Base-by-base conservation (phyloP, 176 grass and related monocot genomes). In the Secale cereale region DNA sequence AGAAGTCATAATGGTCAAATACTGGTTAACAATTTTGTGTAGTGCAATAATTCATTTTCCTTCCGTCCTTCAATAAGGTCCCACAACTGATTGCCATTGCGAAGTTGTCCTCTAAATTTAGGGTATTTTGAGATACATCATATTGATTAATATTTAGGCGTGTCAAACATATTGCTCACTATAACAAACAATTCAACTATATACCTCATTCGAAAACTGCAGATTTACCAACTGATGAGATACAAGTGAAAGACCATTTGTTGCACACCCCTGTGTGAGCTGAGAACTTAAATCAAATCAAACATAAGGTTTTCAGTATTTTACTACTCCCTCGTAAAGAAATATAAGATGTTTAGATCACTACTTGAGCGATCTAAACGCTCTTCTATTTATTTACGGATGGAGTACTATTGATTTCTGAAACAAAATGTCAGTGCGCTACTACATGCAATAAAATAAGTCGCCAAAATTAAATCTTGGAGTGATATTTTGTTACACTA, bases 11-110 rank as follows among this genome's bases (percentile, higher is more conserved):
- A 78, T 31, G 76, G 64, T 57, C 17, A 63, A 67, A 86, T 22
- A 95, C 96, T 91, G 81, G 96, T 98, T 77, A 98, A 90, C 83
- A 98, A 89, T 91, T 98, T 91, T 17, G 93, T 98, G 82, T 98
- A 98, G 56, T 92, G 92, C 68, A 98, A 84, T 74, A 95, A 86
- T 59, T 94, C 78, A 78, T 98, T 98, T 82, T 85, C 88, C 29
- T 77, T 82, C 36, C 94, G 89, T 20, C 93, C 96, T 89, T 94
- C 91, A 79, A 95, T 91, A 65, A 95, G 90, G 82, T 94, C 89
- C 88, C 89, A 94, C 19, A 98, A 81, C 74, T 98, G 80, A 80
- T 78, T 82, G 60, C 89, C 93, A 79, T 98, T 56, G 56, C 94
- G 93, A 75, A 98, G 91, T 63, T 98, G 93, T 3, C 93, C 96